These are phyloP conservation scores for Brassica balearica DNA, from an alignment of 441 rosid species.

Conservation along the genomic window DNA sequence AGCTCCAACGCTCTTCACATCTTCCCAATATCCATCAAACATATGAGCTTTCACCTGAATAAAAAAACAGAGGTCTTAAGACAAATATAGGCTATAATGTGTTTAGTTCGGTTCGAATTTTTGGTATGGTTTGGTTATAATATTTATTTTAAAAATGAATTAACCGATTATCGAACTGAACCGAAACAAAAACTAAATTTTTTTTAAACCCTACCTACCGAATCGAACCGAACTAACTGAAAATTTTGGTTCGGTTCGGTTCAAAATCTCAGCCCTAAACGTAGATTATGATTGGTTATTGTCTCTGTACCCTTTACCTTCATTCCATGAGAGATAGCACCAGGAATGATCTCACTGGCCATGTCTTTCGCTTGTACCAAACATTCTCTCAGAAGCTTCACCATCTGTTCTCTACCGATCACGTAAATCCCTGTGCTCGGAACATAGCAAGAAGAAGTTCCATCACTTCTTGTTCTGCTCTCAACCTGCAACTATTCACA, in stretches of 20 bases:
- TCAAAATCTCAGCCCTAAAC: too few relatives aligned
- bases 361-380: conserved; percentile 64
- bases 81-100: neutral
- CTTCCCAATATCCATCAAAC: conserved; percentile 87
- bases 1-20: conserved; percentile 69
- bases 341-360: conserved; percentile 66
- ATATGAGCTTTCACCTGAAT: conserved; percentile 67
- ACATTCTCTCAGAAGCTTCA: conserved; percentile 58
- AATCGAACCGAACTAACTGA: too few relatives aligned
- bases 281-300: conserved; percentile 1
- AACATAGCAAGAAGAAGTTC: conserved; percentile 24
- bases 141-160: too few relatives aligned
- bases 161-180: too few relatives aligned
- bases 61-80: conserved; percentile 8
- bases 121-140: too few relatives aligned
- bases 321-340: conserved; percentile 72
- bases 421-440: conserved; percentile 80
- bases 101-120: too few relatives aligned
- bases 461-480: conserved; percentile 34
- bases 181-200: too few relatives aligned
- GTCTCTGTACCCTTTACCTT: conserved; percentile 39
- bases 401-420: conserved; percentile 60
- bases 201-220: too few relatives aligned
- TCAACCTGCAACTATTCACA: conserved; percentile 51
- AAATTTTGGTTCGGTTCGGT: too few relatives aligned